Evolutionary conservation across 331 rosid genomes (phyloP).

Genomic region (Prunus yedoensis): DNA sequence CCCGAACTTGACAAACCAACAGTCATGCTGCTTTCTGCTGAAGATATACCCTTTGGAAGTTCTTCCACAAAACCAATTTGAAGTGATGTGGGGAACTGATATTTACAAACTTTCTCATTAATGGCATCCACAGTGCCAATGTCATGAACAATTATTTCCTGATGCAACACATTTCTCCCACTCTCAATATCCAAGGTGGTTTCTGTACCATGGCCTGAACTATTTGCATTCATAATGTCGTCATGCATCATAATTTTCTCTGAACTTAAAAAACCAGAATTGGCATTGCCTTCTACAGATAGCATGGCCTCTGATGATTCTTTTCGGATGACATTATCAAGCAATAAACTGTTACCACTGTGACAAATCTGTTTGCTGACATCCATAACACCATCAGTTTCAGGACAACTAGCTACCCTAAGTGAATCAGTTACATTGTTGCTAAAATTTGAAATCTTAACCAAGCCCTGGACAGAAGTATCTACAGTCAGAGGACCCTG

Average conservation of each 20-base stretch:
- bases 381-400: conserved; percentile 33
- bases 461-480: conserved; percentile 35
- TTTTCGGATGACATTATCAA: conserved; percentile 29
- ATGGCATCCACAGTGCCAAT: conserved; percentile 31
- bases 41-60: conserved; percentile 26
- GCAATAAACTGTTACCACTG: conserved; percentile 34
- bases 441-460: conserved; percentile 26
- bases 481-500: conserved; percentile 34
- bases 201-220: conserved; percentile 24
- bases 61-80: conserved; percentile 35
- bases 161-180: conserved; percentile 31
- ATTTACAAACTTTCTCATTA: conserved; percentile 25
- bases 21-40: conserved; percentile 33
- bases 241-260: conserved; percentile 28
- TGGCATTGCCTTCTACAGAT: conserved; percentile 30
- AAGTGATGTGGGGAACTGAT: conserved; percentile 27
- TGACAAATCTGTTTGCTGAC: conserved; percentile 35
- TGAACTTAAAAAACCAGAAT: conserved; percentile 32
- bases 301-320: conserved; percentile 36
- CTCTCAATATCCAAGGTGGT: conserved; percentile 27
- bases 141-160: conserved; percentile 31
- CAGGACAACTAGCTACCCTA: conserved; percentile 34
- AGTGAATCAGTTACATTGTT: conserved; percentile 29
- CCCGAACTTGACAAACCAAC: conserved; percentile 36
- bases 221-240: conserved; percentile 28